These are phyloP conservation scores for Yarrowia deformans DNA, from an alignment of 805 yeast genomes.

Conservation along the genomic window DNA sequence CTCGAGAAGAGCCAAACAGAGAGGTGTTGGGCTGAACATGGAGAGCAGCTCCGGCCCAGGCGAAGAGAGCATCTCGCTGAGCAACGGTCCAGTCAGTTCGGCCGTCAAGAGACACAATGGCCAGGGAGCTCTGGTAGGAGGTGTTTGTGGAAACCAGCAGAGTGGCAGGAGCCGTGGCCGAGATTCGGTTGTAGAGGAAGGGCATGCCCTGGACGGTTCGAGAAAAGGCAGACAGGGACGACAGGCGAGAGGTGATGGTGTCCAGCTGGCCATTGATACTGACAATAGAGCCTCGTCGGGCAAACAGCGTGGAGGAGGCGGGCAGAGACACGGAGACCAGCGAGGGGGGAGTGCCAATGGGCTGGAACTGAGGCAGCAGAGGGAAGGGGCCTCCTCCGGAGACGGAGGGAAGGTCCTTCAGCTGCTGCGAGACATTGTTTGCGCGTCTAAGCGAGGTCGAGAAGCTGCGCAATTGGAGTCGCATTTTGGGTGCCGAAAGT, in stretches of 20 bases:
- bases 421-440: constrained; percentile 42
- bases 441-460: constrained; percentile 36
- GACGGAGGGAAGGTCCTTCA: constrained; percentile 47
- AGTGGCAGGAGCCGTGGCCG: constrained; percentile 48
- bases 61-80: constrained; percentile 53
- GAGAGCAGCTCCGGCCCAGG: constrained; percentile 55
- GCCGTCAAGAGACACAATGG: constrained; percentile 50
- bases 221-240: constrained; percentile 46
- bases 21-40: constrained; percentile 44
- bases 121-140: constrained; percentile 47
- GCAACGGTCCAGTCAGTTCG: constrained; percentile 54
- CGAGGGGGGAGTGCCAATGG: constrained; percentile 55
- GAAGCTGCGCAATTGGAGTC: constrained; percentile 37
- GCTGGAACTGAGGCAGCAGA: constrained; percentile 54
- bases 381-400: constrained; percentile 56
- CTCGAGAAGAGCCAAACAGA: constrained; percentile 31
- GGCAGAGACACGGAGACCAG: constrained; percentile 56
- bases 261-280: constrained; percentile 55
- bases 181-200: constrained; percentile 49
- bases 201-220: constrained; percentile 47
- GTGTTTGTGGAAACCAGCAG: constrained; percentile 46
- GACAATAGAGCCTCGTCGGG: constrained; percentile 55
- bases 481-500: constrained; percentile 6
- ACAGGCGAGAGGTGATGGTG: constrained; percentile 44
- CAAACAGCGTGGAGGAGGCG: constrained; percentile 53